Evolutionary conservation across 139 green algal genomes (phyloP).

Genomic region (Chlorella vulgaris): DNA sequence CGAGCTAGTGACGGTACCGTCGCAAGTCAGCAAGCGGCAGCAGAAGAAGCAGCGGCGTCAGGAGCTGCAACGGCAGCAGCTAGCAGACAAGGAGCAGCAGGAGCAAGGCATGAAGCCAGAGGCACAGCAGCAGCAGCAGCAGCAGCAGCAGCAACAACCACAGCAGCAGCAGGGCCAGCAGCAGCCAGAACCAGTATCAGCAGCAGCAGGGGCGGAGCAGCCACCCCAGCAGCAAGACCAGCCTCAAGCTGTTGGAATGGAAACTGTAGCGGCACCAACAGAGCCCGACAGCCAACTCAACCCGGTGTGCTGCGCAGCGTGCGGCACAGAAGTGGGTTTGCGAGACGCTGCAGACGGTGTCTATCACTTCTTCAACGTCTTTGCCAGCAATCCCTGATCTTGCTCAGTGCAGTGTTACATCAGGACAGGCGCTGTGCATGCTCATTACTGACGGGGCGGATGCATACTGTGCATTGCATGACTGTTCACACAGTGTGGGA

Average conservation of each 20-base stretch:
- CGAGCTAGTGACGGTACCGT: not conserved
- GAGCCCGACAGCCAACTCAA: constrained; percentile 17
- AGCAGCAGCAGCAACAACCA: not conserved
- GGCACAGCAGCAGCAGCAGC: not conserved
- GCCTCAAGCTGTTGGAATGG: not conserved
- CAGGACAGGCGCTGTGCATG: not conserved
- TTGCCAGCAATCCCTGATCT: constrained; percentile 12
- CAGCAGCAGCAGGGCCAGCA: not conserved
- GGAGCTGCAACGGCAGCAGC: not conserved
- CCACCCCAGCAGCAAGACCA: not conserved
- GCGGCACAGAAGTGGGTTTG: constrained; percentile 51
- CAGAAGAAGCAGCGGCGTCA: not conserved
- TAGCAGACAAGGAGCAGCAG: not conserved
- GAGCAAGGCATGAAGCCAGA: not conserved
- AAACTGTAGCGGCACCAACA: not conserved
- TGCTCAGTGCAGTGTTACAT: not conserved
- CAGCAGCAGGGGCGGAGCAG: not conserved
- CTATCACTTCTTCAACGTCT: constrained; percentile 68
- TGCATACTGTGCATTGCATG: too few relatives aligned
- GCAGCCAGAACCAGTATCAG: not conserved
- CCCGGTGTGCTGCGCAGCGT: constrained; percentile 53
- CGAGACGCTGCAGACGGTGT: constrained; percentile 38
- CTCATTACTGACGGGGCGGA: not conserved
- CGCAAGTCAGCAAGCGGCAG: not conserved
- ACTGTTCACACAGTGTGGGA: too few relatives aligned